Evolutionary conservation across 108 stramenopile species (phyloP).

Genomic region (Cyclotella baltica): DNA sequence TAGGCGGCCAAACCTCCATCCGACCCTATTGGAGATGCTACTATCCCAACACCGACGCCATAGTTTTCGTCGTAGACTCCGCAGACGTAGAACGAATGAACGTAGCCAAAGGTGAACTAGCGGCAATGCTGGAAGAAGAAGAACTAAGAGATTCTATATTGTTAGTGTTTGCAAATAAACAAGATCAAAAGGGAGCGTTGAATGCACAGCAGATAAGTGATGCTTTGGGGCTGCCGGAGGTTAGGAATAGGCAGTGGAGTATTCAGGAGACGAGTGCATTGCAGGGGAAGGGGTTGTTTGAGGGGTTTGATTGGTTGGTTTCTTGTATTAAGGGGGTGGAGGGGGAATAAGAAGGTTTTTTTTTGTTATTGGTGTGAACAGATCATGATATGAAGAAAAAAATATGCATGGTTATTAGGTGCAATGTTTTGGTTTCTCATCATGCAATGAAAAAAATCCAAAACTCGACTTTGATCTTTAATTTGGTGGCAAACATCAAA

Average conservation of each 20-base stretch:
- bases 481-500: too few relatives aligned
- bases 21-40: conserved; percentile 99
- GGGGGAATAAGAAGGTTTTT: conserved; percentile 30
- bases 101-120: conserved; percentile 95
- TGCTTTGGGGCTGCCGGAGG: conserved; percentile 94
- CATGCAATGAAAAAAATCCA: too few relatives aligned
- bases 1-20: conserved; percentile 99
- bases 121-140: conserved; percentile 98
- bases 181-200: conserved; percentile 98
- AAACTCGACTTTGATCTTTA: too few relatives aligned
- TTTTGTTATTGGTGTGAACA: neutral
- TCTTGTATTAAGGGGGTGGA: conserved; percentile 94
- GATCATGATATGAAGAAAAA: neutral
- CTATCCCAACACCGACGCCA: conserved; percentile 99
- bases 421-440: too few relatives aligned
- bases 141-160: conserved; percentile 96
- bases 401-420: too few relatives aligned
- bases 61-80: conserved; percentile 99
- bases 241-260: conserved; percentile 98
- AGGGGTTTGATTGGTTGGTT: conserved; percentile 99
- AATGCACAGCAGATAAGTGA: conserved; percentile 97
- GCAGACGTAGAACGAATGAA: conserved; percentile 95
- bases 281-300: conserved; percentile 98
- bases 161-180: conserved; percentile 99
- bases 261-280: conserved; percentile 99